Evolutionary conservation across 352 stramenopile genomes (phyloP), one percentile per base, ranked within the genome.

Genomic region (Albugo candida): DNA sequence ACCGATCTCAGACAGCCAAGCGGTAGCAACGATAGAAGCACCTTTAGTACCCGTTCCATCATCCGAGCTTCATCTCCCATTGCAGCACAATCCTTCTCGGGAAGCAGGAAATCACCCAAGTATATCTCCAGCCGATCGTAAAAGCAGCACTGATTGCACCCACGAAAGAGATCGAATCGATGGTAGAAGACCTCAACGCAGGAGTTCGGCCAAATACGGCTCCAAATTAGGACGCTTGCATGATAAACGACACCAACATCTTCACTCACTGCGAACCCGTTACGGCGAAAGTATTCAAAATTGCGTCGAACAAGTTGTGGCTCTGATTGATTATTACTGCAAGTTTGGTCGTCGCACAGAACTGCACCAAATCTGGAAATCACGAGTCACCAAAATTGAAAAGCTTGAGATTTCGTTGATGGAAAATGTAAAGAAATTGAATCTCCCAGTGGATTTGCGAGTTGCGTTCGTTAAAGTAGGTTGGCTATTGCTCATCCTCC

Each of bases 271-370:
- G 24, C 72, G 77, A 16, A 72, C 63, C 4, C 75, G 70, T 21
- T 91, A 91, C 48, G 70, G 69, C 13, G 14, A 38, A 8, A 69
- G 75, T 5, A 60, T 82, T 36, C 57, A 54, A 21, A 65, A 61
- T 11, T 91, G 78, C 45, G 60, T 64, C 0, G 78, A 84, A 45
- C 78, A 91, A 47, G 72, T 80, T 21, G 71, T 91, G 43, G 75
- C 67, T 17, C 60, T 91, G 37, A 63, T 91, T 12, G 75, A 86
- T 49, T 91, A 91, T 40, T 91, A 91, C 45, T 66, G 73, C 21
- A 58, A 73, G 17, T 91, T 87, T 40, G 66, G 76, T 47, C 67
- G 78, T 0, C 78, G 78, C 34, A 86, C 70, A 2, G 61, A 83
- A 36, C 40, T 86, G 35, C 61, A 55, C 40, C 72, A 87, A n/a